Percentiles rank a stretch among this genome's conserved stretches.
Evolutionary conservation across 345 rosid genomes (phyloP).

Genomic region (Syzygium oleosum): DNA sequence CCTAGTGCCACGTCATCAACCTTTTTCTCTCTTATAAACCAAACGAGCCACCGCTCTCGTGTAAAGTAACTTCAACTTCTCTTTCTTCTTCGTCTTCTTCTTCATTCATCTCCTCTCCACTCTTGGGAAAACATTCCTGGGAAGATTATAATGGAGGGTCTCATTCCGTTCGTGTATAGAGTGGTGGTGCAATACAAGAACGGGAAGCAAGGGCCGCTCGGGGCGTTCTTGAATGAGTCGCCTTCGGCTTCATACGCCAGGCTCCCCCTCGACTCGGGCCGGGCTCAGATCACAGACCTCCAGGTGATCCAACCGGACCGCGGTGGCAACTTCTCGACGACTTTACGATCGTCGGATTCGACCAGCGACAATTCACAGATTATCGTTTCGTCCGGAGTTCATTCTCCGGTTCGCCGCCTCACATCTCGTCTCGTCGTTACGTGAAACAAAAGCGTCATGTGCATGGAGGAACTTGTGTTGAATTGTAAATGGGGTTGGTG

Average conservation of each 20-base stretch:
- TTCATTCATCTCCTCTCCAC: not conserved
- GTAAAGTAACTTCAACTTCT: not conserved
- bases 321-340: not conserved
- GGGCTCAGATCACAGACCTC: not conserved
- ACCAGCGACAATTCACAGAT: not conserved
- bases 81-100: not conserved
- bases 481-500: not conserved
- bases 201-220: not conserved
- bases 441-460: not conserved
- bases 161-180: conserved; percentile 7
- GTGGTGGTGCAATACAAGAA: conserved; percentile 1
- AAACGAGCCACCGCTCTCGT: not conserved
- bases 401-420: not conserved
- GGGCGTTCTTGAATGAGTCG: not conserved
- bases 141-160: conserved; percentile 7
- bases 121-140: not conserved
- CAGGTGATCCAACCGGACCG: not conserved
- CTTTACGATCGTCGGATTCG: not conserved
- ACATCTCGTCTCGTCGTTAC: not conserved
- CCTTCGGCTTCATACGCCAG: conserved; percentile 1
- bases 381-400: not conserved
- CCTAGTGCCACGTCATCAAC: not conserved
- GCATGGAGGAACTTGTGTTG: not conserved
- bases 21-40: not conserved
- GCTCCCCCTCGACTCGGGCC: conserved; percentile 5